Percentiles rank a stretch among this genome's conserved stretches.
Evolutionary conservation across 441 rosid genomes (phyloP).

Genomic region (Cnidoscolus chayamansa): DNA sequence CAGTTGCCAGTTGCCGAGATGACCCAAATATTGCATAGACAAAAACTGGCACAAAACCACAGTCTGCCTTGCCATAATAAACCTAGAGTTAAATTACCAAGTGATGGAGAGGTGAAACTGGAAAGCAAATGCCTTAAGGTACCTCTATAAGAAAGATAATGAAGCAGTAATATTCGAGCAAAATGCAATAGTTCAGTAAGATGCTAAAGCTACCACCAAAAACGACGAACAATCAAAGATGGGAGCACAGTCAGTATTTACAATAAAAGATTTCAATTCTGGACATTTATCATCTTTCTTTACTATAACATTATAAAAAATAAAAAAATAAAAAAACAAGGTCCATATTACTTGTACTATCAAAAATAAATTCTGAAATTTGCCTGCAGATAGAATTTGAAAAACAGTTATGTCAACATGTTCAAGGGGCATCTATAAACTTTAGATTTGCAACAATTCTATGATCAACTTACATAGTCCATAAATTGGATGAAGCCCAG

Average conservation of each 20-base stretch:
- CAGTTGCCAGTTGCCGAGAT: slow-evolving; percentile 92
- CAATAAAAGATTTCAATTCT: not conserved
- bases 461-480: slow-evolving; percentile 72
- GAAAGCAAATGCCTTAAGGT: slow-evolving; percentile 6
- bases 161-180: too few species aligned
- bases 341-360: not conserved
- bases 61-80: slow-evolving; percentile 50
- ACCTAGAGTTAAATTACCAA: slow-evolving; percentile 17
- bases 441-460: not conserved
- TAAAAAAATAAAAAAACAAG: not conserved
- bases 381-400: not conserved
- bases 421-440: not conserved
- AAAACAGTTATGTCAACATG: not conserved
- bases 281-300: not conserved
- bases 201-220: not conserved
- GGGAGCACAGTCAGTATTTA: not conserved
- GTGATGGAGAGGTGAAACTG: not conserved
- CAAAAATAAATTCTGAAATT: not conserved
- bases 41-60: slow-evolving; percentile 84
- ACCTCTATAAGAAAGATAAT: not conserved
- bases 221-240: not conserved
- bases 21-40: slow-evolving; percentile 83
- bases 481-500: slow-evolving; percentile 84
- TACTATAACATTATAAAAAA: too few species aligned
- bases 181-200: not conserved